Evolutionary conservation across 768 basidiomycete species (phyloP).

Genomic region (Boletus rubroflammeus): DNA sequence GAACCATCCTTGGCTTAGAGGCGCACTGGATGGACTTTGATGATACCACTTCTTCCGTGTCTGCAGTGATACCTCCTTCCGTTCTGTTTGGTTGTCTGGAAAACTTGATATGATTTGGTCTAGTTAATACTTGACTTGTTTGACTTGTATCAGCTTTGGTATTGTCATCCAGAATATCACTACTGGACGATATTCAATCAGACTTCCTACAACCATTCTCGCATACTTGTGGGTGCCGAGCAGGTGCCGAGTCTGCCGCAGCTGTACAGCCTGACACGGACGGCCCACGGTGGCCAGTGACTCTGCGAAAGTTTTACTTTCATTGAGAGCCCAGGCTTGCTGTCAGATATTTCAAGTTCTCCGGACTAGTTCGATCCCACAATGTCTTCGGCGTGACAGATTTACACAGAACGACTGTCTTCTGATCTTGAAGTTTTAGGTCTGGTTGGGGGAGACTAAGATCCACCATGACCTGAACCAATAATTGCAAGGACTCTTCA

Average conservation of each 20-base stretch:
- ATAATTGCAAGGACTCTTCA: not conserved
- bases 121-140: conserved; percentile 8
- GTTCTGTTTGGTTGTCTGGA: conserved; percentile 2
- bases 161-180: not conserved
- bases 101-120: conserved; percentile 6
- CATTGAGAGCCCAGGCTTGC: not conserved
- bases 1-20: conserved; percentile 75
- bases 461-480: too few species aligned
- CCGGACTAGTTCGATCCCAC: too few species aligned
- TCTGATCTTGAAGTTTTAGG: too few species aligned
- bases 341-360: not conserved
- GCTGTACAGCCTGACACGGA: not conserved
- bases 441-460: not conserved
- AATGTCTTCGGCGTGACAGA: too few species aligned
- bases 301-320: not conserved
- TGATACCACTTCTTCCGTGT: conserved; percentile 9
- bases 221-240: not conserved
- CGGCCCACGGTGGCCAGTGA: too few species aligned
- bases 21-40: conserved; percentile 22
- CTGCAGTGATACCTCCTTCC: conserved; percentile 8
- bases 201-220: not conserved
- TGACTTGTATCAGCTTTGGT: conserved; percentile 14
- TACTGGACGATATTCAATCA: not conserved
- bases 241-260: not conserved
- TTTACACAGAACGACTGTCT: too few species aligned